These are phyloP conservation scores for Globisporangium canariense DNA, from an alignment of 352 stramenopile genomes.

Conservation along the genomic window DNA sequence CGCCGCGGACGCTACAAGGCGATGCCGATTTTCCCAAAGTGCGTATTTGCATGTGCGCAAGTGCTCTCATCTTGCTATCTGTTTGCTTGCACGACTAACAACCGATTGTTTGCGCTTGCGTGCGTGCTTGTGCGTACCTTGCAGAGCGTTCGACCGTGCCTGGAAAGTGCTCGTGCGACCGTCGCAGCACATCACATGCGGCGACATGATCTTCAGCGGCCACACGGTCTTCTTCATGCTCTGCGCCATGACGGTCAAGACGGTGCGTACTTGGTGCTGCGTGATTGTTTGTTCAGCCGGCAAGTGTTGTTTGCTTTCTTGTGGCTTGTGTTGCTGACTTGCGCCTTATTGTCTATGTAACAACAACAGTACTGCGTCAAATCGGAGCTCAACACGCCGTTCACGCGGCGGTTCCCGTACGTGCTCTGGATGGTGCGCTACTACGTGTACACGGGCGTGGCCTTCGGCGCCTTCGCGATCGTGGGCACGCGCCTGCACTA, in stretches of 20 bases:
- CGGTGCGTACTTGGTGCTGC: not conserved
- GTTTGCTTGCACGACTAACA: not conserved
- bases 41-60: conserved; percentile 12
- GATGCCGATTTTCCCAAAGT: conserved; percentile 84
- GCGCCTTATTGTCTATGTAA: not conserved
- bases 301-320: not conserved
- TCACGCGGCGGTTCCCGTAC: conserved; percentile 69
- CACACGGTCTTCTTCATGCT: conserved; percentile 86
- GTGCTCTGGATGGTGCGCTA: conserved; percentile 82
- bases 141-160: conserved; percentile 70
- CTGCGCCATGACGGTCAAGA: conserved; percentile 73
- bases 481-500: conserved; percentile 85
- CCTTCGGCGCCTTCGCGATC: conserved; percentile 77
- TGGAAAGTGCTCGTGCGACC: conserved; percentile 82
- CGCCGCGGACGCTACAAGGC: conserved; percentile 70
- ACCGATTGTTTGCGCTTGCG: not conserved
- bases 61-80: not conserved
- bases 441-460: conserved; percentile 62
- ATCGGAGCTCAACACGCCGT: conserved; percentile 82
- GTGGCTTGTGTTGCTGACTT: not conserved
- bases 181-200: conserved; percentile 86
- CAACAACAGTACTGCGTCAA: conserved; percentile 41
- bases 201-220: conserved; percentile 89
- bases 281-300: not conserved
- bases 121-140: not conserved